A percentile compares a stretch with the other conserved stretches of the same genome.
Conservation (phyloP, 768 basidiomycete genomes). For the Pleurotus djamor region DNA sequence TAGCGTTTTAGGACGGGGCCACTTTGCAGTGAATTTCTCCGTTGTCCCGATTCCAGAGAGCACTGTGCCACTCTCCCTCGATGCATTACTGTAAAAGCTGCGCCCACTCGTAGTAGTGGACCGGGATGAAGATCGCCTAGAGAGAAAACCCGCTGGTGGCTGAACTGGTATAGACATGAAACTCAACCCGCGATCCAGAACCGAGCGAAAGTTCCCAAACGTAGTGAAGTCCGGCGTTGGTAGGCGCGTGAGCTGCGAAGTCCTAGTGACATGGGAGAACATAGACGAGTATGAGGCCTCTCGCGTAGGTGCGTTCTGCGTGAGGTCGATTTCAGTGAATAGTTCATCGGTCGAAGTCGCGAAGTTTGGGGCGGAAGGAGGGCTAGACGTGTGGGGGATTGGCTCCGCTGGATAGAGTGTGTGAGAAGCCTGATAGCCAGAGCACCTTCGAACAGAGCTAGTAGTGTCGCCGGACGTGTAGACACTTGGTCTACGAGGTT, state of each 20-base stretch:
- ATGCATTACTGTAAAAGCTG: background rate
- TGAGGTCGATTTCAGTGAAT: background rate
- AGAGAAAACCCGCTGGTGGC: slow-evolving; percentile 9
- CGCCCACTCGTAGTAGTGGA: background rate
- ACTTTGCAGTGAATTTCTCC: slow-evolving; percentile 49
- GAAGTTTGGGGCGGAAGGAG: background rate
- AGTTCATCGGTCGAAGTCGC: background rate
- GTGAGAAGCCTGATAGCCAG: background rate
- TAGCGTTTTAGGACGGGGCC: slow-evolving; percentile 40
- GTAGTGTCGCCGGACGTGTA: background rate
- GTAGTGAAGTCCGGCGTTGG: slow-evolving; percentile 17
- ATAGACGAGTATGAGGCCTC: slow-evolving; percentile 3
- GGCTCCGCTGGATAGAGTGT: background rate
- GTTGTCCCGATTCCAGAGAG: slow-evolving; percentile 25
- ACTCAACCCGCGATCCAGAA: slow-evolving; percentile 15
- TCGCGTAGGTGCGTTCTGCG: background rate
- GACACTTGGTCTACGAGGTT: background rate
- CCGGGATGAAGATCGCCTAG: background rate
- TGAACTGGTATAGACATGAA: slow-evolving; percentile 13
- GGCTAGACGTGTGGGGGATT: background rate
- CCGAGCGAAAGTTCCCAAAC: slow-evolving; percentile 9
- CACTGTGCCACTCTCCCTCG: background rate
- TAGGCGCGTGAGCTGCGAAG: slow-evolving; percentile 11
- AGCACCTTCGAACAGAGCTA: slow-evolving; percentile 16
- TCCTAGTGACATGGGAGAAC: slow-evolving; percentile 3